Evolutionary conservation across 768 basidiomycete genomes (phyloP).

Genomic region (Jaapia argillacea): DNA sequence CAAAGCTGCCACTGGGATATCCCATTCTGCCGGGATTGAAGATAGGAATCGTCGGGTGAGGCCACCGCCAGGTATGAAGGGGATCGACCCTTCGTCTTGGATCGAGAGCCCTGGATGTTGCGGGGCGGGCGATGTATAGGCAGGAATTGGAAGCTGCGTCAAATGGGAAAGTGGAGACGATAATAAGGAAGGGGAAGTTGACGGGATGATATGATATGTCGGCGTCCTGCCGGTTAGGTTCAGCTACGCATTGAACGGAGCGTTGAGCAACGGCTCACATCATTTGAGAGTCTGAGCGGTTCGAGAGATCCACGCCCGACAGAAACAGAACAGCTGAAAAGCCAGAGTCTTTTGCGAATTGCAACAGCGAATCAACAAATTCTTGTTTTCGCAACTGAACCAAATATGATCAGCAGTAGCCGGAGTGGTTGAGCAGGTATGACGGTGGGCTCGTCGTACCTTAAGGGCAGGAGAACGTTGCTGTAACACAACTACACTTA

Average conservation of each 20-base stretch:
- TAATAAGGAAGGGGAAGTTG: conserved; percentile 31
- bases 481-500: conserved; percentile 54
- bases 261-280: conserved; percentile 31
- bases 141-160: conserved; percentile 36
- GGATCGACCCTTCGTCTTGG: conserved; percentile 27
- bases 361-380: conserved; percentile 46
- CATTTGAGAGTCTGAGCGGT: conserved; percentile 73
- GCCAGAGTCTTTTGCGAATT: conserved; percentile 42
- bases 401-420: background rate
- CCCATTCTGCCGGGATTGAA: conserved; percentile 34
- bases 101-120: conserved; percentile 21
- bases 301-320: conserved; percentile 65
- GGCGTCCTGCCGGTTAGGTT: conserved; percentile 37
- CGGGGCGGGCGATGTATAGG: conserved; percentile 39
- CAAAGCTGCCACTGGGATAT: conserved; percentile 45
- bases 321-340: conserved; percentile 51
- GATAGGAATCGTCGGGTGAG: conserved; percentile 57
- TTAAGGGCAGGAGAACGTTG: conserved; percentile 75
- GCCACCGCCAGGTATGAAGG: conserved; percentile 76
- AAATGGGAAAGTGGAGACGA: conserved; percentile 35
- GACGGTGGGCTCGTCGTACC: too few relatives aligned
- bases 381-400: conserved; percentile 55
- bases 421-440: background rate
- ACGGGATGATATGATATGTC: conserved; percentile 46
- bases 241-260: background rate